These are phyloP conservation scores for Linum lewisii DNA, from an alignment of 345 rosid species.

Conservation along the genomic window DNA sequence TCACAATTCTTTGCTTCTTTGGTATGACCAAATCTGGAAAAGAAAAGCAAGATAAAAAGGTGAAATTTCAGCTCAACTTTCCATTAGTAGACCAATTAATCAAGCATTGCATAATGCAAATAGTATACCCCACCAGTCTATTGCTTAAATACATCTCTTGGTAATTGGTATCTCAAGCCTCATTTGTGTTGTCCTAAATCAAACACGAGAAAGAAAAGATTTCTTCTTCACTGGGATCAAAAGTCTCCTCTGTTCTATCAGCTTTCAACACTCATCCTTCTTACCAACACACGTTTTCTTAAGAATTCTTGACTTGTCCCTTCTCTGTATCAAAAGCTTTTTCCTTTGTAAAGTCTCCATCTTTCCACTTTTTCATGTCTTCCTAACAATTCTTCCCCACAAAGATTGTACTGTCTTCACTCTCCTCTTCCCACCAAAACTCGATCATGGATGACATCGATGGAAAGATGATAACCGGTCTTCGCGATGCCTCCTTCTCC, in stretches of 20 bases:
- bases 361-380: background rate
- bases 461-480: slow-evolving; percentile 13
- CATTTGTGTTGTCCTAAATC: background rate
- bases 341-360: slow-evolving; percentile 3
- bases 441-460: background rate
- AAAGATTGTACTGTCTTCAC: too few relatives aligned
- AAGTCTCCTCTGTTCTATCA: slow-evolving; percentile 4
- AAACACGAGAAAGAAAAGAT: background rate
- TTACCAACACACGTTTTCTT: slow-evolving; percentile 5
- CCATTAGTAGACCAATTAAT: background rate
- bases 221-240: too few relatives aligned
- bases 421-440: background rate
- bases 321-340: background rate
- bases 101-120: too few relatives aligned
- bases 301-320: background rate
- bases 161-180: background rate
- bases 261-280: background rate
- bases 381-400: slow-evolving; percentile 4
- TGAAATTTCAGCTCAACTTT: too few relatives aligned
- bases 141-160: background rate
- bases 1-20: background rate
- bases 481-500: slow-evolving; percentile 33
- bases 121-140: background rate
- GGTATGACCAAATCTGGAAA: background rate
- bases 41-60: too few relatives aligned